phyloP scores from a whole-genome alignment of 2,329 filamentous ascomycete genomes.

The Stromatinia cepivora region DNA sequence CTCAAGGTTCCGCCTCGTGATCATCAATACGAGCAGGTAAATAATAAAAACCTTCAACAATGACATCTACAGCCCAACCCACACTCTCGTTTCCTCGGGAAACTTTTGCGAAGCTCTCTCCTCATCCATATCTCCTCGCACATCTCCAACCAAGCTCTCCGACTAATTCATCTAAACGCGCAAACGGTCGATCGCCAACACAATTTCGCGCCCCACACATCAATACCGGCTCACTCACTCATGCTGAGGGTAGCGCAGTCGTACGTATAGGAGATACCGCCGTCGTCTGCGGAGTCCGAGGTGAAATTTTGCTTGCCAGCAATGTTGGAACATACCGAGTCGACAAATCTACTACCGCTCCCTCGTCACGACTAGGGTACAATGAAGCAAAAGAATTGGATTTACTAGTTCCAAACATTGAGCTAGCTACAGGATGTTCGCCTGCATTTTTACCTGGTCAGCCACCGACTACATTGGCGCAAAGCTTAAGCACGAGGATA shows the following conservation, averaged over 20 bases:
- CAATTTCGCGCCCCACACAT: slow-evolving; percentile 72
- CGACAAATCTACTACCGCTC: slow-evolving; percentile 42
- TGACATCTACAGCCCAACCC: slow-evolving; percentile 35
- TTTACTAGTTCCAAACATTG: slow-evolving; percentile 89
- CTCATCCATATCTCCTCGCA: slow-evolving; percentile 84
- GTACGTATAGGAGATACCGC: slow-evolving; percentile 87
- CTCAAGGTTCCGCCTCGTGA: slow-evolving; percentile 21
- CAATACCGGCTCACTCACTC: slow-evolving; percentile 81
- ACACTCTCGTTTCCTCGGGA: slow-evolving; percentile 54
- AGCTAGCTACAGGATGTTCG: slow-evolving; percentile 86
- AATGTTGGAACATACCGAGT: slow-evolving; percentile 69
- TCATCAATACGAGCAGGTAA: neutral
- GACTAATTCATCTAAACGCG: slow-evolving; percentile 62
- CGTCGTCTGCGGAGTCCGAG: slow-evolving; percentile 90
- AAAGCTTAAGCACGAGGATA: slow-evolving; percentile 77
- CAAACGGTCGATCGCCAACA: slow-evolving; percentile 74
- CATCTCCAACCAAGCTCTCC: slow-evolving; percentile 67
- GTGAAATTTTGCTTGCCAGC: slow-evolving; percentile 74
- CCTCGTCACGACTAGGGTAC: slow-evolving; percentile 40
- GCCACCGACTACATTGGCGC: slow-evolving; percentile 75
- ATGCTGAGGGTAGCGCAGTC: slow-evolving; percentile 86
- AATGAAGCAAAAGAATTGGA: slow-evolving; percentile 59
- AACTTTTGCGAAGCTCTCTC: slow-evolving; percentile 86
- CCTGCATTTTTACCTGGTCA: slow-evolving; percentile 82
- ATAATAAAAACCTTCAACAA: slow-evolving; percentile 23